Percentiles rank a stretch among this genome's conserved stretches.
phyloP scores from a whole-genome alignment of 148 eudicot genomes.

The Cornus suecica region DNA sequence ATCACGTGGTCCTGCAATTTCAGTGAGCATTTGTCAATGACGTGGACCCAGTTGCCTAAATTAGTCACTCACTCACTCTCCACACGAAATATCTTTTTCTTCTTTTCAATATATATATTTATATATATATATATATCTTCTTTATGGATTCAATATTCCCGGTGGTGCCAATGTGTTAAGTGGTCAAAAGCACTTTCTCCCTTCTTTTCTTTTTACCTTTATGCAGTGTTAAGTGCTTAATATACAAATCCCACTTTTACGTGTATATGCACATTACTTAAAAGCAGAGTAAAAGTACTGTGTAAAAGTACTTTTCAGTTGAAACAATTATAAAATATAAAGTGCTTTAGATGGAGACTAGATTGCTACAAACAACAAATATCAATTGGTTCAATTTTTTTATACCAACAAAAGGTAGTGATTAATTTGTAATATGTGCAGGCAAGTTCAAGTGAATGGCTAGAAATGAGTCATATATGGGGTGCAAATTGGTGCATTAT shows the following conservation, averaged over 20 bases:
- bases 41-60: too few relatives aligned
- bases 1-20: not conserved
- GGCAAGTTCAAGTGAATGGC: slow-evolving; percentile 80
- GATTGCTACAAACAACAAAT: too few relatives aligned
- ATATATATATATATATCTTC: too few relatives aligned
- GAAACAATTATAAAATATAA: not conserved
- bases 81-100: not conserved
- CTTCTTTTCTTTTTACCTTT: not conserved
- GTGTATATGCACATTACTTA: not conserved
- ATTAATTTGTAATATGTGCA: slow-evolving; percentile 21
- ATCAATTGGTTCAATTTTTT: not conserved
- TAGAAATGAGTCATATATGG: slow-evolving; percentile 91
- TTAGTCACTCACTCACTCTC: not conserved
- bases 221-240: not conserved
- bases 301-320: too few relatives aligned
- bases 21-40: too few relatives aligned
- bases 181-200: not conserved
- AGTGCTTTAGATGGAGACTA: not conserved
- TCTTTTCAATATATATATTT: too few relatives aligned
- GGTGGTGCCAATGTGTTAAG: not conserved
- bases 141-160: too few relatives aligned
- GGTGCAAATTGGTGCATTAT: slow-evolving; percentile 88
- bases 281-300: not conserved
- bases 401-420: not conserved
- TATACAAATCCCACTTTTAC: not conserved